Conservation (phyloP, 2,329 filamentous ascomycete genomes). For the Penicillium expansum region DNA sequence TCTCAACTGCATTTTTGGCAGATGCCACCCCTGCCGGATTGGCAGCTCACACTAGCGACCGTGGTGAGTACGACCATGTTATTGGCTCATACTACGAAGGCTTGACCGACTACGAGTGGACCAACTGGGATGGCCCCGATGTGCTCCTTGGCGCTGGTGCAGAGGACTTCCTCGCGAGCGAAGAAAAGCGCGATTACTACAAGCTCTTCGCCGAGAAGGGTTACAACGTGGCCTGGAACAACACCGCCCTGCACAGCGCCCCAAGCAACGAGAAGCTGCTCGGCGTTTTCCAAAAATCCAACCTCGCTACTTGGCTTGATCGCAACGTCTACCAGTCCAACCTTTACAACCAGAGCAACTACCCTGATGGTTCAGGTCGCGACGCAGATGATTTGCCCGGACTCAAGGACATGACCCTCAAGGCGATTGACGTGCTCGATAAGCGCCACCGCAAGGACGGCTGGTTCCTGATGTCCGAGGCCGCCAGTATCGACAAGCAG, state of each 20-base stretch:
- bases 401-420: conserved; percentile 85
- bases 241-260: conserved; percentile 63
- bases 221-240: conserved; percentile 71
- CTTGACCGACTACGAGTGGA: conserved; percentile 78
- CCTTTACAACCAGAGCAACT: conserved; percentile 63
- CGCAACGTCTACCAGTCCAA: conserved; percentile 76
- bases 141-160: conserved; percentile 81
- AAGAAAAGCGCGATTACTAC: conserved; percentile 61
- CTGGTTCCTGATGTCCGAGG: conserved; percentile 86
- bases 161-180: conserved; percentile 72
- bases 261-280: conserved; percentile 63
- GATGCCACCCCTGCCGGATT: conserved; percentile 80
- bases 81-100: conserved; percentile 75
- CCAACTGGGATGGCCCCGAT: conserved; percentile 69
- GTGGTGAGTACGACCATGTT: conserved; percentile 66
- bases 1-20: conserved; percentile 71
- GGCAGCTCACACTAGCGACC: conserved; percentile 68
- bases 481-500: conserved; percentile 82
- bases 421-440: conserved; percentile 77
- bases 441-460: conserved; percentile 64
- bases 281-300: conserved; percentile 72
- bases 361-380: conserved; percentile 62
- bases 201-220: conserved; percentile 67
- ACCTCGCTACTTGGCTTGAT: conserved; percentile 82
- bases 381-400: conserved; percentile 74